These are phyloP conservation scores for Pythium guiyangense DNA, from an alignment of 352 stramenopile species.

Conservation along the genomic window DNA sequence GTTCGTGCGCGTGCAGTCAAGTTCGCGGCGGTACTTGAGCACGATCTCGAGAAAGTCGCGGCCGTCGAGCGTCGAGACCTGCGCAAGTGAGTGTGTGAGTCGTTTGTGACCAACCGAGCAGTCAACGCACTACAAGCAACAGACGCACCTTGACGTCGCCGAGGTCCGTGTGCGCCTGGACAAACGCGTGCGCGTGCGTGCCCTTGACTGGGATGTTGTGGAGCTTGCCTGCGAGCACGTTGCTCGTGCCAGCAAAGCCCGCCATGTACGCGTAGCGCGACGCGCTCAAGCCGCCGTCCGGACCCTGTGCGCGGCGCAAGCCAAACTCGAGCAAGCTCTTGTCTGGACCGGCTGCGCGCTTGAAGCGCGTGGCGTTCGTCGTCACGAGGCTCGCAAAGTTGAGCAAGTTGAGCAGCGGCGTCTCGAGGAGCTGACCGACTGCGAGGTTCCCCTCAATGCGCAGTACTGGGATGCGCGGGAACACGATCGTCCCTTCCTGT, in stretches of 20 bases:
- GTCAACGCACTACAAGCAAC: too few relatives aligned
- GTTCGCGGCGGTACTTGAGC: constrained; percentile 72
- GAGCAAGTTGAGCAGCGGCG: constrained; percentile 96
- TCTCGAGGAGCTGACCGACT: constrained; percentile 97
- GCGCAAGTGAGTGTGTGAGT: neutral
- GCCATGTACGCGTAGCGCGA: constrained; percentile 97
- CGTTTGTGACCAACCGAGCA: too few relatives aligned
- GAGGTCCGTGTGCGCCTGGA: constrained; percentile 93
- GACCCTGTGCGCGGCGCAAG: constrained; percentile 92
- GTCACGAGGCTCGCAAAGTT: constrained; percentile 98
- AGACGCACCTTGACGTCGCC: constrained; percentile 78
- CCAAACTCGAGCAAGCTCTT: constrained; percentile 93
- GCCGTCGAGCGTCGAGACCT: constrained; percentile 46
- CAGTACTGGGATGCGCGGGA: constrained; percentile 95
- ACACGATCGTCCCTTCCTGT: constrained; percentile 94
- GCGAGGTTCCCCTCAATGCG: constrained; percentile 92
- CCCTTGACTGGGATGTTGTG: constrained; percentile 94
- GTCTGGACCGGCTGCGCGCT: constrained; percentile 85
- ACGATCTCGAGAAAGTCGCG: constrained; percentile 81
- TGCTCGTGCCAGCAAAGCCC: constrained; percentile 97
- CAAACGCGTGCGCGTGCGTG: constrained; percentile 98
- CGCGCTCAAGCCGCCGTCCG: constrained; percentile 96
- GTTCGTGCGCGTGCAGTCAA: constrained; percentile 73
- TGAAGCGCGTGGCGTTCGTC: constrained; percentile 97
- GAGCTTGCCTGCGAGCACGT: constrained; percentile 96